phyloP scores from a whole-genome alignment of 2,329 filamentous ascomycete genomes.

The Aspergillus sp. region DNA sequence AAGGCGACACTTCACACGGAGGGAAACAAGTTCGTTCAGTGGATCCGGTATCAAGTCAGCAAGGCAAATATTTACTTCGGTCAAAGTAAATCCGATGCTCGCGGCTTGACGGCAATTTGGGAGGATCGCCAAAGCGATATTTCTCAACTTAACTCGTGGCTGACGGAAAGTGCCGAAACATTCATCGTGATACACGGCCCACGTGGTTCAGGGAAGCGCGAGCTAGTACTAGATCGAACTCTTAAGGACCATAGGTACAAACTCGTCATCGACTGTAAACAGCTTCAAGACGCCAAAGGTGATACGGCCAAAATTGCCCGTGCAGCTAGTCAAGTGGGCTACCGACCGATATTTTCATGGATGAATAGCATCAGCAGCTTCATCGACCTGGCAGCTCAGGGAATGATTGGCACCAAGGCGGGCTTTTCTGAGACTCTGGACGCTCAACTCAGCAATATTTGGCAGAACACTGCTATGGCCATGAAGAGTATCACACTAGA shows the following conservation, averaged over 20 bases:
- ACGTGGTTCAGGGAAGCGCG: constrained; percentile 84
- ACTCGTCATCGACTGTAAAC: constrained; percentile 87
- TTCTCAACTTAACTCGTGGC: constrained; percentile 77
- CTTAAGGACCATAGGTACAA: constrained; percentile 74
- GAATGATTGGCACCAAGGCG: constrained; percentile 89
- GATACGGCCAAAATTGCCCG: constrained; percentile 82
- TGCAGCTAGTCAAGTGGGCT: constrained; percentile 80
- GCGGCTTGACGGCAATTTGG: constrained; percentile 78
- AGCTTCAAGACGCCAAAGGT: constrained; percentile 84
- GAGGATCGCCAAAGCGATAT: constrained; percentile 82
- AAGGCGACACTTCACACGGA: constrained; percentile 72
- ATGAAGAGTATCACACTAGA: constrained; percentile 75
- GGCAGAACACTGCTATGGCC: constrained; percentile 77
- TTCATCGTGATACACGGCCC: constrained; percentile 94
- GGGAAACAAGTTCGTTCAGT: constrained; percentile 72
- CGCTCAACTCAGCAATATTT: constrained; percentile 83
- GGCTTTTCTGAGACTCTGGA: constrained; percentile 93
- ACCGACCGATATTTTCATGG: constrained; percentile 92
- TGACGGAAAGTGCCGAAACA: constrained; percentile 84
- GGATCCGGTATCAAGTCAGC: constrained; percentile 69
- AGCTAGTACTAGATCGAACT: constrained; percentile 82
- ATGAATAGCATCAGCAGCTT: constrained; percentile 92
- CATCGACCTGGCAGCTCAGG: constrained; percentile 87
- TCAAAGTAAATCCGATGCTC: constrained; percentile 57
- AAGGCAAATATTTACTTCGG: constrained; percentile 48